phyloP scores from a whole-genome alignment of 495 filamentous ascomycete genomes.

The Neurospora cerealis region DNA sequence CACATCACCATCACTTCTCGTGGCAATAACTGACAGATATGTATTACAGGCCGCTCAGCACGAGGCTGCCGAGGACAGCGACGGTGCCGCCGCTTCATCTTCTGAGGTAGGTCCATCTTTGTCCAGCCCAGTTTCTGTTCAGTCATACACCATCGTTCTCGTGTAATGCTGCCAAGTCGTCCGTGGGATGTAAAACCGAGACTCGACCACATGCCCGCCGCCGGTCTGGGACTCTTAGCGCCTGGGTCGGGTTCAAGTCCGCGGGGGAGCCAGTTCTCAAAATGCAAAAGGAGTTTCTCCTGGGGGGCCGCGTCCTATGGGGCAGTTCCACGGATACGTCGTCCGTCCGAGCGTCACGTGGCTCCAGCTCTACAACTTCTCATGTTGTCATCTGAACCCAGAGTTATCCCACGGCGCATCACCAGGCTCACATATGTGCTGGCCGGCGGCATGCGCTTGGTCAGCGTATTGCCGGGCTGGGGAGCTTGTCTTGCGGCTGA shows the following conservation, averaged over 20 bases:
- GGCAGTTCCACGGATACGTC: not conserved
- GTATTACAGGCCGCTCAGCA: not conserved
- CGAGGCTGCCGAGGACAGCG: not conserved
- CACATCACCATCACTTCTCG: not conserved
- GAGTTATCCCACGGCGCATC: not conserved
- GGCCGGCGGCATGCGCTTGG: not conserved
- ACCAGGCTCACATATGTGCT: not conserved
- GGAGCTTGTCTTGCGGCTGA: not conserved
- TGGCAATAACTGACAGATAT: not conserved
- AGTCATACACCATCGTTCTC: not conserved
- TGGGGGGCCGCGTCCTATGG: not conserved
- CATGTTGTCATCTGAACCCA: not conserved
- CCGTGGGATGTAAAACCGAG: not conserved
- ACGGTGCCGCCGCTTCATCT: not conserved
- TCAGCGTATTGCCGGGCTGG: not conserved
- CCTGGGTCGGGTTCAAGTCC: not conserved
- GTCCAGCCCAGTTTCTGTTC: not conserved
- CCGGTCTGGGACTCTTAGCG: not conserved
- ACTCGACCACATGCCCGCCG: not conserved
- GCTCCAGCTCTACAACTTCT: not conserved
- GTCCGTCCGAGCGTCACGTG: not conserved
- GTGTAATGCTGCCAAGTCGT: not conserved
- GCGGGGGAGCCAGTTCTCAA: not conserved
- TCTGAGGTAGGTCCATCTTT: not conserved
- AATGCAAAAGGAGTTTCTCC: not conserved